These are phyloP conservation scores for Vigna mungo DNA, from an alignment of 306 rosid species.

Conservation along the genomic window DNA sequence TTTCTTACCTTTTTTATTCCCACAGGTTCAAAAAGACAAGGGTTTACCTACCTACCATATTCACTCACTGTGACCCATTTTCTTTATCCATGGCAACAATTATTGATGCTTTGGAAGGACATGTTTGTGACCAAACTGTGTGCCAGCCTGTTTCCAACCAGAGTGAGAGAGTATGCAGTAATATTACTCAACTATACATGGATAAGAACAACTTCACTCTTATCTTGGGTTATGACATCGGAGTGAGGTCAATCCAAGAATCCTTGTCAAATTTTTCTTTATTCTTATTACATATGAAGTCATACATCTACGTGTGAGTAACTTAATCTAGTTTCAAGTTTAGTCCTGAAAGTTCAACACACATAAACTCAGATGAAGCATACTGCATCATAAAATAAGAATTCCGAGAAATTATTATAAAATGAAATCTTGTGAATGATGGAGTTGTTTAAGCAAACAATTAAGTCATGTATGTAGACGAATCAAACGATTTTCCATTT, in stretches of 20 bases:
- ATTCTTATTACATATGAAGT: neutral
- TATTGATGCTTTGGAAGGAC: conserved; percentile 41
- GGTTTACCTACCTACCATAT: conserved; percentile 29
- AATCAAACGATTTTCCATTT: neutral
- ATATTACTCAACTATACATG: neutral
- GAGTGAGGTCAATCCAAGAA: conserved; percentile 21
- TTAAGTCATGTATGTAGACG: neutral
- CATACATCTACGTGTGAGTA: too few species aligned
- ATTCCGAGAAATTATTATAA: too few species aligned
- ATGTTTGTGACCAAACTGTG: conserved; percentile 39
- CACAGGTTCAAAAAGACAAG: conserved; percentile 15
- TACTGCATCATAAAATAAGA: neutral
- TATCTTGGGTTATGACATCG: neutral
- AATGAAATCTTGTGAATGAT: neutral
- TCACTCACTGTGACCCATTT: conserved; percentile 27
- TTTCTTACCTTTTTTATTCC: conserved; percentile 7
- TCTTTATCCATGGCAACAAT: conserved; percentile 33
- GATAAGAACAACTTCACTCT: conserved; percentile 5
- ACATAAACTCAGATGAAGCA: neutral
- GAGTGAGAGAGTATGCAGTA: neutral
- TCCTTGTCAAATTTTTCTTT: conserved; percentile 10
- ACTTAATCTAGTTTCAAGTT: too few species aligned
- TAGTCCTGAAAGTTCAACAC: conserved; percentile 12
- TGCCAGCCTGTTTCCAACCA: conserved; percentile 63
- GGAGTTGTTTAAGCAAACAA: neutral